Evolutionary conservation across 176 grass and related monocot species (phyloP).

Genomic region (Paspalum vaginatum): DNA sequence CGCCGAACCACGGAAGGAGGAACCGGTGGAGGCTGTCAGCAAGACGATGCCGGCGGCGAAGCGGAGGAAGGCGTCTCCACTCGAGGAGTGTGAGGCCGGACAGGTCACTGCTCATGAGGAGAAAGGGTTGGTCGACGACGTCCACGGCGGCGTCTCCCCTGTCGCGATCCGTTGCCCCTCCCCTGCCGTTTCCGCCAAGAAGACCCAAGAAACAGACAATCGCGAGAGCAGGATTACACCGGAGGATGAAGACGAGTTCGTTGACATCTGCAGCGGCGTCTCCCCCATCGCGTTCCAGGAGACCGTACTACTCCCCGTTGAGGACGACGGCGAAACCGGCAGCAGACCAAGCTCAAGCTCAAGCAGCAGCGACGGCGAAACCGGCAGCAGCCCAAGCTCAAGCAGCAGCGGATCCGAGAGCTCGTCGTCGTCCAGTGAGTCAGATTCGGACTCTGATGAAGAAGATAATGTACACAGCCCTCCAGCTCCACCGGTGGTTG

Average conservation of each 20-base stretch:
- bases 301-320: background rate
- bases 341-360: too few relatives aligned
- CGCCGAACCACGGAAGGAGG: background rate
- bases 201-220: too few relatives aligned
- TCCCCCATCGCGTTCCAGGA: background rate
- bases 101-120: too few relatives aligned
- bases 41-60: background rate
- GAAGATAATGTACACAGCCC: background rate
- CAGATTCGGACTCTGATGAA: background rate
- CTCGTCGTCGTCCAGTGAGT: background rate
- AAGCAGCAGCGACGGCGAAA: too few relatives aligned
- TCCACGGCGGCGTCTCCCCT: too few relatives aligned
- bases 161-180: too few relatives aligned
- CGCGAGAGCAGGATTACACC: background rate
- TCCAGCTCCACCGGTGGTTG: background rate
- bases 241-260: background rate
- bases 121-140: too few relatives aligned
- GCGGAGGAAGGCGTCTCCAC: background rate
- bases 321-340: too few relatives aligned
- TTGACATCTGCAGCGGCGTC: background rate
- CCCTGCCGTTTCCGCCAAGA: background rate
- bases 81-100: too few relatives aligned
- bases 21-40: background rate
- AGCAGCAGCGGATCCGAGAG: background rate
- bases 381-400: background rate